Base-by-base conservation (phyloP, 106 monocot species). In the Cymbidium sinense region DNA sequence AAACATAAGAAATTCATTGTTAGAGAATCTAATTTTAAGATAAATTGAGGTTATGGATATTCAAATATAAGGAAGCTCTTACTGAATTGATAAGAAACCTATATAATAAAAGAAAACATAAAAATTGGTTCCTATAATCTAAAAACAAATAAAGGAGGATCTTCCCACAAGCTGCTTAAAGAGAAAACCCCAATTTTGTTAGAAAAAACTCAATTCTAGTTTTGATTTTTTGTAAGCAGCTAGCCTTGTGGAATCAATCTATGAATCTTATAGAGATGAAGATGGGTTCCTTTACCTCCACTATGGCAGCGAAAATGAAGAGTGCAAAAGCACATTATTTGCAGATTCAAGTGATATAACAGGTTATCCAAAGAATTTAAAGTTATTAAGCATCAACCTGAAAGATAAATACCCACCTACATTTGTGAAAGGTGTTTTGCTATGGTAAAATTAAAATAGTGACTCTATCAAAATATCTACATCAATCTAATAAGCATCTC, bases 211-310 rank as follows among this genome's bases (percentile, higher is more conserved):
- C 18, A 39, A 36, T 33, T 70, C 37, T 37, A 10, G 2, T 47
- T 25, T 43, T 71, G n/a, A 71, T 13, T 71, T 10, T 74, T 44
- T 43, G 0, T 27, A 13, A 43, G 13, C 85, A 89, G 86, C 77
- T 2, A 77, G 78, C 58, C 84, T 81, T 54, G 70, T 88, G 77
- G 86, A 86, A 37, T 75, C 80, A 5, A 64, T 88, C 7, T 91
- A 86, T 70, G 80, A 84, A 64, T 61, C 82, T 15, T 84, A 84
- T 82, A 86, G 84, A 80, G 86, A 91, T 67, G 86, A 86, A 36
- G 88, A 91, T 72, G 91, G 88, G 37, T 91, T 91, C 82, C 55
- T 88, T 34, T 91, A 91, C 77, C 84, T 91, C 86, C 88, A 87
- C 78, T 91, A 91, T 80, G 86, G 82, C 86, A 91, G 83, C 41